Base-by-base conservation (phyloP, 345 rosid genomes). In the Triadica sebifera region DNA sequence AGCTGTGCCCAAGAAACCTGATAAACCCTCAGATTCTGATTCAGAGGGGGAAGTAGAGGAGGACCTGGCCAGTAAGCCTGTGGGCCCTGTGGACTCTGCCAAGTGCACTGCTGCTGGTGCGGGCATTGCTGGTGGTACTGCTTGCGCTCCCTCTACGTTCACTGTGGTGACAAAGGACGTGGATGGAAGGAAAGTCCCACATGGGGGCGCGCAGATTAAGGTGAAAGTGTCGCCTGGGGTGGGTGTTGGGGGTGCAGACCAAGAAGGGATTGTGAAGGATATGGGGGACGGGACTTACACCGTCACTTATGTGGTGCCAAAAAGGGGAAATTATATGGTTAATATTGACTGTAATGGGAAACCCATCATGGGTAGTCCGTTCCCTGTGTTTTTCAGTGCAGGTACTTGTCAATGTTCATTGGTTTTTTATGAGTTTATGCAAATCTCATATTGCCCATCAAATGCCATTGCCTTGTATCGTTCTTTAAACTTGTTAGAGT, bases 351-450 rank as follows among this genome's bases (percentile, higher is more conserved):
- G 97, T 65, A 90, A 95, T 75, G 98, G 91, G 22, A 86, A 72
- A 79, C 81, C 97, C n/a, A 93, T 95, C 6, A 88, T 87, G 96
- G 98, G 98, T 29, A 95, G 96, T 81, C 99, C 98, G 0, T 95
- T 95, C 68, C 99, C 99, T 15, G 99, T 95, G 64, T 95, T 95
- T 87, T 95, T 95, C 83, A 95, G 99, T 76, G 91, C 89, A 87
- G 98, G 99, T 94, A 76, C 15, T 57, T 12, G n/a, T 65, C 50
- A 50, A 59, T 69, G 12, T 43, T 24, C 38, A 20, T 45, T 8
- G 24, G 0, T 58, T 24, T 58, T 19, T 52, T n/a, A 3, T 5
- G 12, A 22, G 34, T 58, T 58, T 58, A 24, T 58, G 62, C 37
- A 3, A 20, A 58, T 22, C 13, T 57, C 34, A 22, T 52, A 52